These are phyloP conservation scores for Patellaria atrata DNA, from an alignment of 495 filamentous ascomycete species.

Conservation along the genomic window DNA sequence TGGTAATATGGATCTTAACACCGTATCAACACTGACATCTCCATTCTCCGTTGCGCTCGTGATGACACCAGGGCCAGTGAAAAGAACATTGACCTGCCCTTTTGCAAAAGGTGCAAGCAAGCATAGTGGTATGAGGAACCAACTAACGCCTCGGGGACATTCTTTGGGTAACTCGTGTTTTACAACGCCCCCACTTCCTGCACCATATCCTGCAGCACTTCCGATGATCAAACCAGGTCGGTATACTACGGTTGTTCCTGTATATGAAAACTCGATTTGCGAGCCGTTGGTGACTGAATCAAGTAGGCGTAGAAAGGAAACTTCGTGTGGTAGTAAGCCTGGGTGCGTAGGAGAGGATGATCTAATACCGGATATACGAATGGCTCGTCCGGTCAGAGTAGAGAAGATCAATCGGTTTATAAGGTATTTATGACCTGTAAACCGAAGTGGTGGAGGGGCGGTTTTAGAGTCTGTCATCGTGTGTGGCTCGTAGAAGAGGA, in stretches of 20 bases:
- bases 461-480: conserved; percentile 16
- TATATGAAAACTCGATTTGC: conserved; percentile 85
- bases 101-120: conserved; percentile 91
- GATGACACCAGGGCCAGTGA: conserved; percentile 86
- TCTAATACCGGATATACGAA: conserved; percentile 90
- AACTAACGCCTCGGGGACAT: conserved; percentile 71
- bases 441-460: conserved; percentile 38
- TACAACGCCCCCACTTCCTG: conserved; percentile 53
- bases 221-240: conserved; percentile 86
- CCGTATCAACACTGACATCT: conserved; percentile 80
- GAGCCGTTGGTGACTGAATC: conserved; percentile 93
- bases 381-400: conserved; percentile 74
- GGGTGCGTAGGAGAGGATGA: conserved; percentile 67
- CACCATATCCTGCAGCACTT: conserved; percentile 48
- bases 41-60: conserved; percentile 66
- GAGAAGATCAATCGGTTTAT: conserved; percentile 74
- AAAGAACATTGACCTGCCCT: conserved; percentile 68
- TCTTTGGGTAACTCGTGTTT: conserved; percentile 60
- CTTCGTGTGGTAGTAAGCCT: conserved; percentile 80
- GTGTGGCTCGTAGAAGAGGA: too few species aligned
- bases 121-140: conserved; percentile 80
- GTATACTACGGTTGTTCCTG: conserved; percentile 81
- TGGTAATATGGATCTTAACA: conserved; percentile 84
- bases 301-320: conserved; percentile 89
- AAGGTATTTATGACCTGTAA: conserved; percentile 72